Evolutionary conservation across 345 rosid genomes (phyloP), one percentile per base, ranked within the genome.

Genomic region (Eucalyptus erythrocorys): DNA sequence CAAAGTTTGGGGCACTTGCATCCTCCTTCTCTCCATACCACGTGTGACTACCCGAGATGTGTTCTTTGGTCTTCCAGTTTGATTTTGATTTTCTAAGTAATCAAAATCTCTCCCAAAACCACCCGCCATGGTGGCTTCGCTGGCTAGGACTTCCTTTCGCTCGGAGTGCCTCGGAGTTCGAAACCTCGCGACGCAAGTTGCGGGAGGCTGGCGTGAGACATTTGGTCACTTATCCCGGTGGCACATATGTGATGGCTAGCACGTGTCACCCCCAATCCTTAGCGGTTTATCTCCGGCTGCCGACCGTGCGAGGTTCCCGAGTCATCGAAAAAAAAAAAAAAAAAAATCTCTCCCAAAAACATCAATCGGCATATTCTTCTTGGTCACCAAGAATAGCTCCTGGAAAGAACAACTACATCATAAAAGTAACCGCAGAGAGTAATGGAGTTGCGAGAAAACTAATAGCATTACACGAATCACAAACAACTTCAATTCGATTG

Each of bases 41-140:
- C 93, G 94, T 94, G 86, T 93, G 95, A 99, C 99, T 95, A 90
- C 99, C 93, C 92, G 95, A 90, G 97, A 95, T 95, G 88, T 95
- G 94, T 87, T 95, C 97, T 4, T 97, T 89, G 91, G 92, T 91
- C 89, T 94, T 96, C 86, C 95, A 96, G 93, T 95, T 97, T 89
- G 94, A 98, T 89, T 94, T 88, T 92, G 94, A 89, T 90, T 90
- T 89, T 93, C 95, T 43, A 93, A 89, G 89, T 95, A 94, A 89
- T 88, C 94, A 80, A 95, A 94, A 89, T 95, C 97, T 87, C 88
- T 92, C 47, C 91, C 93, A n/a, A 89, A 81, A 82, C n/a, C n/a
- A n/a, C n/a, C n/a, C n/a, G n/a, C n/a, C n/a, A n/a, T n/a, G n/a
- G n/a, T n/a, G n/a, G n/a, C n/a, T n/a, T n/a, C n/a, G n/a, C n/a